phyloP scores from a whole-genome alignment of 768 basidiomycete species.

The Auricularia cornea region DNA sequence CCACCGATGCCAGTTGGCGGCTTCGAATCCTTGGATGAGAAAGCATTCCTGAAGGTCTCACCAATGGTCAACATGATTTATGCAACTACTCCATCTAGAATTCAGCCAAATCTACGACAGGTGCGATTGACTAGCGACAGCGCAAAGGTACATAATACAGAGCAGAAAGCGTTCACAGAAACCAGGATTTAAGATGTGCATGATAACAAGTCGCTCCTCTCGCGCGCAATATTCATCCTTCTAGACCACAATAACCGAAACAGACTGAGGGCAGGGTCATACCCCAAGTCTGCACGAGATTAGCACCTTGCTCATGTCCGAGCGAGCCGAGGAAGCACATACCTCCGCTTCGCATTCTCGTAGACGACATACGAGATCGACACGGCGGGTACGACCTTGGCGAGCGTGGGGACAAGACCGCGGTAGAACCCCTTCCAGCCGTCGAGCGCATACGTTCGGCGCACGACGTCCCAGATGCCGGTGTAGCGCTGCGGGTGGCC shows the following conservation, averaged over 20 bases:
- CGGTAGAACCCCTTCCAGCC: slow-evolving; percentile 95
- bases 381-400: slow-evolving; percentile 95
- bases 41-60: too few relatives aligned
- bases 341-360: slow-evolving; percentile 75
- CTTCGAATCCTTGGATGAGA: too few relatives aligned
- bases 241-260: too few relatives aligned
- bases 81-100: too few relatives aligned
- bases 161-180: background rate
- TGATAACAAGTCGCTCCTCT: background rate
- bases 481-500: slow-evolving; percentile 89
- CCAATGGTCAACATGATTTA: too few relatives aligned
- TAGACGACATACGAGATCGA: slow-evolving; percentile 96
- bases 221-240: background rate
- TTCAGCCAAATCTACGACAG: too few relatives aligned
- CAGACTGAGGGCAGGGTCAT: background rate
- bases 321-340: background rate
- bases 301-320: background rate
- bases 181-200: background rate
- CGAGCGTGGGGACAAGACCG: slow-evolving; percentile 83
- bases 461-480: slow-evolving; percentile 78
- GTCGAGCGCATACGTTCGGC: slow-evolving; percentile 72
- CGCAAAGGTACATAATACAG: background rate
- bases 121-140: background rate
- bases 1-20: too few relatives aligned
- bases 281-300: background rate